Base-by-base conservation (phyloP, 805 yeast genomes). In the Pichia californica region DNA sequence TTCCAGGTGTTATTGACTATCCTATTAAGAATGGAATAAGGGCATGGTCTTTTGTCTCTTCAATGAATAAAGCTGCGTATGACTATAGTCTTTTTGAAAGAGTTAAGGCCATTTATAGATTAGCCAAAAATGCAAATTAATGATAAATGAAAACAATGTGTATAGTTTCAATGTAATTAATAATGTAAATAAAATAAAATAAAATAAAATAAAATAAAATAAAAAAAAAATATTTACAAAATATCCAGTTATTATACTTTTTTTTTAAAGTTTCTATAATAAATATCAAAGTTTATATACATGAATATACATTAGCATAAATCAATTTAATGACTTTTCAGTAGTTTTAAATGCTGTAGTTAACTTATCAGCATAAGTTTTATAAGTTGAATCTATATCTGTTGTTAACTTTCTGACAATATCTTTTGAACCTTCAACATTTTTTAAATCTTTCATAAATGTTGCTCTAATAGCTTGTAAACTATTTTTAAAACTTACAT, bases 1-100 rank as follows among this genome's bases (percentile, higher is more conserved):
- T 93, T 31, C 99, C 99, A 2, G 77, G 79, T 31, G 88, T 91
- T 2, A 67, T 93, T 39, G 98, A 93, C 62, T 93, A 93, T 58
- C 99, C 99, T 2, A 85, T 93, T 50, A 72, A 75, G 27, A 81
- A 83, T 52, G 85, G 81, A 50, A 74, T 77, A 52, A 82, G 74
- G 52, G 96, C 98, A 1, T 91, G 98, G 97, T 72, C 71, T 16
- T 85, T 93, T 66, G 93, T 93, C 5, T 74, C 74, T 46, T 80
- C 86, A 29, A 73, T 93, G 62, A 89, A 88, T 57, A 73, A 75
- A 32, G 91, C 89, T 20, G 94, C 96, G 21, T 93, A 93, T 56
- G 86, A 84, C 52, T 73, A 65, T 40, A 77, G 91, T 40, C 50
- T 72, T 32, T 85, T 95, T 93, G 79, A 78, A 49, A 77, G 76